Conservation (phyloP, 1,284 basidiomycete genomes). For the Ustilago sp. region DNA sequence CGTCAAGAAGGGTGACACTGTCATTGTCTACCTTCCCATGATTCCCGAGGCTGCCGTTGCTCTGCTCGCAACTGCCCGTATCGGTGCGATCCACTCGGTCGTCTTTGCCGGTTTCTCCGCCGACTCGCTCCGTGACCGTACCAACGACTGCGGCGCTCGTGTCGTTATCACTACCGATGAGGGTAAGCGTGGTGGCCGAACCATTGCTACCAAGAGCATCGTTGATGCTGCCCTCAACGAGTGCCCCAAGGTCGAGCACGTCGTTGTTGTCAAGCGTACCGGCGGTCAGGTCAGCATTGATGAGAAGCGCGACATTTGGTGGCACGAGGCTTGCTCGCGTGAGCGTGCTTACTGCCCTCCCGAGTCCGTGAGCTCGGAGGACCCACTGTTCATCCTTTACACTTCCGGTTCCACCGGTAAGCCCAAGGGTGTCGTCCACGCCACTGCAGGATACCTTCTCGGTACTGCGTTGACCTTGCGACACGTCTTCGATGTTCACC, state of each 20-base stretch:
- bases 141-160: slow-evolving; percentile 87
- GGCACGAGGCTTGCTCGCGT: slow-evolving; percentile 88
- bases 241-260: slow-evolving; percentile 87
- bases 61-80: slow-evolving; percentile 95
- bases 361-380: slow-evolving; percentile 87
- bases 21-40: slow-evolving; percentile 75
- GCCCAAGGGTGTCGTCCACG: slow-evolving; percentile 97
- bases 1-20: slow-evolving; percentile 91
- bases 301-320: slow-evolving; percentile 91
- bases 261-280: slow-evolving; percentile 89
- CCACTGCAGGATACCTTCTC: slow-evolving; percentile 91
- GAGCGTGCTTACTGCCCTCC: slow-evolving; percentile 91
- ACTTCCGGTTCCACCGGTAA: slow-evolving; percentile 93
- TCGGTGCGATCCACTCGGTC: slow-evolving; percentile 98
- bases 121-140: slow-evolving; percentile 94
- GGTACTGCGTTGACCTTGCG: slow-evolving; percentile 91
- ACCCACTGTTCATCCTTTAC: slow-evolving; percentile 97
- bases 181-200: slow-evolving; percentile 91
- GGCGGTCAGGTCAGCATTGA: slow-evolving; percentile 85
- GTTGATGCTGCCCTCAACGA: slow-evolving; percentile 91
- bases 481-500: slow-evolving; percentile 94
- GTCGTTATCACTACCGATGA: slow-evolving; percentile 97
- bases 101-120: slow-evolving; percentile 98
- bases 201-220: slow-evolving; percentile 92
- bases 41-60: slow-evolving; percentile 83